phyloP scores from a whole-genome alignment of 1,284 basidiomycete species.

The Malassezia vespertilionis region DNA sequence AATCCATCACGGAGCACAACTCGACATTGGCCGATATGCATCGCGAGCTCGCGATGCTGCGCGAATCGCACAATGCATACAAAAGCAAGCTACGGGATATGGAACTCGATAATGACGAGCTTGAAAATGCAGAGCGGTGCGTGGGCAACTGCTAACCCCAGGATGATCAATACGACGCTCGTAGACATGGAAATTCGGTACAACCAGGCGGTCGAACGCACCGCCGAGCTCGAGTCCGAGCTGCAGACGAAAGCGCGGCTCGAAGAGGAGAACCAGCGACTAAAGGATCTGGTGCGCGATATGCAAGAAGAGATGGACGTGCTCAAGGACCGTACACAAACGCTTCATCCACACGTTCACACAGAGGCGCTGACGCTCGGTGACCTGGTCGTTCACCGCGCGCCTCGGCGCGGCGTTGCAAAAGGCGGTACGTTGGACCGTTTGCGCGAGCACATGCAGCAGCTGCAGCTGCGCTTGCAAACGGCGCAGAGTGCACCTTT shows the following conservation, averaged over 20 bases:
- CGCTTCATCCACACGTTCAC: not conserved
- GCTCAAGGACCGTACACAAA: conserved; percentile 49
- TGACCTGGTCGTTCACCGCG: conserved; percentile 15
- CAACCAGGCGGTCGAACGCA: conserved; percentile 82
- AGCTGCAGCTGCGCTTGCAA: conserved; percentile 35
- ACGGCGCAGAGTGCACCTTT: conserved; percentile 23
- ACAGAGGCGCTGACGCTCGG: conserved; percentile 15
- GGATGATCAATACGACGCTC: conserved; percentile 75
- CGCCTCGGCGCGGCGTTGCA: conserved; percentile 3
- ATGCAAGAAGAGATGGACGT: conserved; percentile 73
- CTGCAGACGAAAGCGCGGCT: conserved; percentile 77
- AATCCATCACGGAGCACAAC: conserved; percentile 37
- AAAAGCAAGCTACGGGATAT: conserved; percentile 42
- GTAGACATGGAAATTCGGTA: conserved; percentile 85
- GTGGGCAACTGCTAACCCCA: conserved; percentile 43
- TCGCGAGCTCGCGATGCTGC: conserved; percentile 27
- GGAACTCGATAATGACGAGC: conserved; percentile 45
- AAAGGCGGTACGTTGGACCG: conserved; percentile 29
- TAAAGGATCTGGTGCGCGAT: conserved; percentile 86
- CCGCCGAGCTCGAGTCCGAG: conserved; percentile 91
- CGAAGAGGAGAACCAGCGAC: conserved; percentile 80
- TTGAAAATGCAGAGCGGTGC: conserved; percentile 42
- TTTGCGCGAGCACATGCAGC: conserved; percentile 36
- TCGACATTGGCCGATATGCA: conserved; percentile 30
- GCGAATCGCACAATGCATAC: conserved; percentile 39